phyloP scores from a whole-genome alignment of 345 rosid species.

The Brassica cretica region DNA sequence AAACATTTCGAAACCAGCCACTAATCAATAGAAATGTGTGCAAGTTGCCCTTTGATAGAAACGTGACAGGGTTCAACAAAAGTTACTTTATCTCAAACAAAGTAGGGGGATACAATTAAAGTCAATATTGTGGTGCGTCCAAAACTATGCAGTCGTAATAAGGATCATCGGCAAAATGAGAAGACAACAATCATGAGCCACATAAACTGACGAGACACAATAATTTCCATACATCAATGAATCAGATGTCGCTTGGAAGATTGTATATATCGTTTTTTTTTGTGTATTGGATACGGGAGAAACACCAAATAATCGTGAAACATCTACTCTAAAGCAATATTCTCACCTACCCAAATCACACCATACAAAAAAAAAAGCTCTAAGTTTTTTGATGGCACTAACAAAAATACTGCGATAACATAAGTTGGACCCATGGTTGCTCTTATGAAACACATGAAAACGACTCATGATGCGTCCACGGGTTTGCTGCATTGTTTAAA shows the following conservation, averaged over 20 bases:
- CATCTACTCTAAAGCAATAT: neutral
- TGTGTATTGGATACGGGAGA: neutral
- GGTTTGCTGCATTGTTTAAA: neutral
- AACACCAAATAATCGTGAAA: constrained; percentile 5
- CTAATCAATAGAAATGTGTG: constrained; percentile 1
- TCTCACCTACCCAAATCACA: neutral
- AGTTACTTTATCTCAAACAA: constrained; percentile 29
- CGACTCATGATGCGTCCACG: neutral
- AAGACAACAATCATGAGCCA: constrained; percentile 18
- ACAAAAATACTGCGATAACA: neutral
- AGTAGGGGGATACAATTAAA: constrained; percentile 16
- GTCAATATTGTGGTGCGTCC: constrained; percentile 28
- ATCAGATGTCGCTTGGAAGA: neutral
- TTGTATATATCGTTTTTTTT: neutral
- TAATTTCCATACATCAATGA: neutral
- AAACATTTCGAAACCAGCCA: constrained; percentile 13
- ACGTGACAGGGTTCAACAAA: constrained; percentile 21
- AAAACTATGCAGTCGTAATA: neutral
- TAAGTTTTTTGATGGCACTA: neutral
- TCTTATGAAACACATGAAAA: neutral
- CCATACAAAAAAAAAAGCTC: neutral
- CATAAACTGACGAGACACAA: constrained; percentile 11
- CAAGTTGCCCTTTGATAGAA: constrained; percentile 12
- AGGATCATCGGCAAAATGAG: constrained; percentile 12
- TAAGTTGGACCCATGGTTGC: neutral